Evolutionary conservation across 2,329 filamentous ascomycete genomes (phyloP), one percentile per base, ranked within the genome.

Genomic region (Pseudocercospora macadamiae): DNA sequence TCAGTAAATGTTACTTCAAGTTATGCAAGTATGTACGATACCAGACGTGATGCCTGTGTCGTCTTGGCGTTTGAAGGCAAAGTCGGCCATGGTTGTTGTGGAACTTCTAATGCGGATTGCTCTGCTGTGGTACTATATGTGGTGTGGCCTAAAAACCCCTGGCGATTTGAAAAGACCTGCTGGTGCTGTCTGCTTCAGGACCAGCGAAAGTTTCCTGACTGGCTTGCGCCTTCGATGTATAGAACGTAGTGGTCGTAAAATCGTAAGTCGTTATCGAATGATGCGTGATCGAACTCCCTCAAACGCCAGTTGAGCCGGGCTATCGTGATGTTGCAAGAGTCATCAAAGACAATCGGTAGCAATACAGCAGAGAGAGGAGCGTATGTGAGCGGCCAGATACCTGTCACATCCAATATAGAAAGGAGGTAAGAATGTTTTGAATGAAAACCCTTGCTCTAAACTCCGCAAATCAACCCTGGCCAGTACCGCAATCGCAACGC

Each of bases 31-130:
- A 26, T 53, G 51, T 39, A 19, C n/a, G 18, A 42, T 58, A 71
- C 69, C 67, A 37, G 66, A 61, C 8, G 68, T 64, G 44, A 69
- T 68, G 32, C 62, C 61, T 16, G 67, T 66, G 36, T 73, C 69
- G 55, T 73, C 71, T 62, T 73, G 71, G 37, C 68, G 60, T 18
- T 66, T 71, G 64, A 73, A 73, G 16, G 71, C 71, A 56, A 73
- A 73, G 64, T 73, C 70, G 37, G 67, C 68, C 69, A 72, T 72
- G 55, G 34, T 44, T 21, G 16, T 45, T 49, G 23, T 18, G 26
- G 45, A 32, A n/a, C n/a, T n/a, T n/a, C n/a, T n/a, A n/a, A n/a
- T n/a, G n/a, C n/a, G n/a, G n/a, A n/a, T n/a, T n/a, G n/a, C n/a
- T n/a, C n/a, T n/a, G n/a, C n/a, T n/a, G n/a, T n/a, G n/a, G n/a